A percentile compares a stretch with the other conserved stretches of the same genome.
Conservation (phyloP, 805 yeast genomes). For the Barnettozyma salicaria region DNA sequence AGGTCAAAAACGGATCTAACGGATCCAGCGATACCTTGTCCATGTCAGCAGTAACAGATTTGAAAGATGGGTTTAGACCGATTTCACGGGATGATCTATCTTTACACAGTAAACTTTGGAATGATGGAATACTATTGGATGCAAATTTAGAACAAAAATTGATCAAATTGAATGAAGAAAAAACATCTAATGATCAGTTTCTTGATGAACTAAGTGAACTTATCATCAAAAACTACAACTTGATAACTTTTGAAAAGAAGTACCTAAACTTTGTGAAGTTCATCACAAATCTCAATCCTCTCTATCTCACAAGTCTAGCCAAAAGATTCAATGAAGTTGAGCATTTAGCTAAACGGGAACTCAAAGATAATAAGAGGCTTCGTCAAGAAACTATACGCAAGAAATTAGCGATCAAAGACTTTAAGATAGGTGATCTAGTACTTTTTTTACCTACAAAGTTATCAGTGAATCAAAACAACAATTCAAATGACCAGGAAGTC, state of each 20-base stretch:
- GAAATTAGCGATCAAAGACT: conserved; percentile 61
- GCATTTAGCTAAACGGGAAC: conserved; percentile 75
- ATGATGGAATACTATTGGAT: conserved; percentile 23
- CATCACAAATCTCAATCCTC: conserved; percentile 25
- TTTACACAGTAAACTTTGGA: conserved; percentile 40
- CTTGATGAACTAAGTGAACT: conserved; percentile 16
- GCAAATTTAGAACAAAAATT: conserved; percentile 19
- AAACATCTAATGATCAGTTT: conserved; percentile 11
- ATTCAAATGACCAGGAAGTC: conserved; percentile 1
- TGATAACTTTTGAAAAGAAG: conserved; percentile 23
- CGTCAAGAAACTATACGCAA: conserved; percentile 38
- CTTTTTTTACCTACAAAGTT: conserved; percentile 70
- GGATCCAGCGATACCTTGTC: conserved; percentile 24
- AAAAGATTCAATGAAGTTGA: conserved; percentile 88
- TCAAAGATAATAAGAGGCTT: conserved; percentile 58
- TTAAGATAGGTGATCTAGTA: conserved; percentile 71
- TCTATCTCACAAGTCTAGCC: conserved; percentile 42
- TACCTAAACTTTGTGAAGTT: conserved; percentile 21
- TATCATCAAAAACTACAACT: conserved; percentile 19
- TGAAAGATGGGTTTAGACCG: conserved; percentile 35
- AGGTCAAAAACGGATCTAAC: conserved; percentile 27
- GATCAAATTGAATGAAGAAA: conserved; percentile 9
- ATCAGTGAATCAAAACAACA: background rate
- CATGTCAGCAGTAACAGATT: conserved; percentile 28
- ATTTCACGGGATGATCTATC: conserved; percentile 33